Conservation (phyloP, 2,329 filamentous ascomycete genomes). For the Calcarisporium arbuscula region DNA sequence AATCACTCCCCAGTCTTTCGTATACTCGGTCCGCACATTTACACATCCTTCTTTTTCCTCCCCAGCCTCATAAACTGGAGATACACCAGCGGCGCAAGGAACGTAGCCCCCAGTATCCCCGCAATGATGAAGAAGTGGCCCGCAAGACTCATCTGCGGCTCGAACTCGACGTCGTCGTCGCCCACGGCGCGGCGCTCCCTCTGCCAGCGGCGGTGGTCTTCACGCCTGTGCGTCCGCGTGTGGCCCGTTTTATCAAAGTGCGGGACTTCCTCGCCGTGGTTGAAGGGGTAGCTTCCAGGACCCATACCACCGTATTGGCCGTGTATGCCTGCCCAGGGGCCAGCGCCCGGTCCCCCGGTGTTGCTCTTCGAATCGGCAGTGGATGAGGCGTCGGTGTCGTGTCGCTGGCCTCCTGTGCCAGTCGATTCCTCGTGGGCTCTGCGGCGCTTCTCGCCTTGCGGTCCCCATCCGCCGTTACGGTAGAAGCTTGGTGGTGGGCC, state of each 20-base stretch:
- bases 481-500: slow-evolving; percentile 91
- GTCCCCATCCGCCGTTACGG: slow-evolving; percentile 71
- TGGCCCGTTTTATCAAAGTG: slow-evolving; percentile 76
- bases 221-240: slow-evolving; percentile 62
- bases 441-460: slow-evolving; percentile 51
- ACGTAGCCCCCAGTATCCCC: slow-evolving; percentile 38
- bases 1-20: neutral
- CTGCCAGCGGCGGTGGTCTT: slow-evolving; percentile 42
- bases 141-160: slow-evolving; percentile 34
- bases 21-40: slow-evolving; percentile 1
- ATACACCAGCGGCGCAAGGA: slow-evolving; percentile 38
- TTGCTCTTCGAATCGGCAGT: neutral
- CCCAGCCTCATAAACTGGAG: slow-evolving; percentile 29
- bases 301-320: slow-evolving; percentile 46
- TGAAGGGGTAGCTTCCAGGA: slow-evolving; percentile 46
- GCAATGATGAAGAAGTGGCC: slow-evolving; percentile 46
- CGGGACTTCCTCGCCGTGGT: slow-evolving; percentile 42
- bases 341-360: slow-evolving; percentile 4
- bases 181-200: slow-evolving; percentile 33
- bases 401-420: slow-evolving; percentile 21
- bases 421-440: slow-evolving; percentile 42
- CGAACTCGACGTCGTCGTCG: slow-evolving; percentile 28
- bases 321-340: slow-evolving; percentile 19
- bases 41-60: slow-evolving; percentile 18
- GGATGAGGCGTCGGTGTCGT: neutral